Conservation (phyloP, 257 asterid genomes). For the Capsicum pubescens region DNA sequence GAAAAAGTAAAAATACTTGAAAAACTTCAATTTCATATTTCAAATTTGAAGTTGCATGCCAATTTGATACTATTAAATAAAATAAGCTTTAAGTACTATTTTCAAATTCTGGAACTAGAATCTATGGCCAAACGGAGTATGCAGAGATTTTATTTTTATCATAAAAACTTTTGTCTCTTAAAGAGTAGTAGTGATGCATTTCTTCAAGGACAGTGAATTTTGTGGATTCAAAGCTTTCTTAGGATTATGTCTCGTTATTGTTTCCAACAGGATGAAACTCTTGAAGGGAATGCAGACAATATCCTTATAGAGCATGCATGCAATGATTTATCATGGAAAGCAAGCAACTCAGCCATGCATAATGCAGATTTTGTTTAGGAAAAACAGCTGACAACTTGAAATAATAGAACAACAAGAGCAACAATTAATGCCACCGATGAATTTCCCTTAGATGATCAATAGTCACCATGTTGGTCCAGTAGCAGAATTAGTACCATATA, state of each 20-base stretch:
- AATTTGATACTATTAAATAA: too few relatives aligned
- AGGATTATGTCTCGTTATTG: neutral
- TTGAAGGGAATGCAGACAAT: neutral
- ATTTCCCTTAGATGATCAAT: neutral
- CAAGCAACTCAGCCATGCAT: neutral
- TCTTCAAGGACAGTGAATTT: too few relatives aligned
- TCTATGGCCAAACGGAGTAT: too few relatives aligned
- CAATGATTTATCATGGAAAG: neutral
- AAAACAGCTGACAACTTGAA: slow-evolving; percentile 4
- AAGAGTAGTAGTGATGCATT: too few relatives aligned
- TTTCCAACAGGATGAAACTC: neutral
- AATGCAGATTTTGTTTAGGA: neutral
- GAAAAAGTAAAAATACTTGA: too few relatives aligned
- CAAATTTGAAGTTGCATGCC: too few relatives aligned
- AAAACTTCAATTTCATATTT: too few relatives aligned
- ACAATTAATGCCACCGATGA: neutral
- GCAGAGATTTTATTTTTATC: too few relatives aligned
- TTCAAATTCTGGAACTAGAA: too few relatives aligned
- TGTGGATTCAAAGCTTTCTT: neutral
- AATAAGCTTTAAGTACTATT: too few relatives aligned
- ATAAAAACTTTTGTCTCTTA: too few relatives aligned
- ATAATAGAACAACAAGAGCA: neutral
- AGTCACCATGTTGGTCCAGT: neutral
- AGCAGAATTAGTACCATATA: neutral
- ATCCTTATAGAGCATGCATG: neutral